Evolutionary conservation across 208 protist species (phyloP), one percentile per base, ranked within the genome.

Genomic region (Crithidia acanthocephali): DNA sequence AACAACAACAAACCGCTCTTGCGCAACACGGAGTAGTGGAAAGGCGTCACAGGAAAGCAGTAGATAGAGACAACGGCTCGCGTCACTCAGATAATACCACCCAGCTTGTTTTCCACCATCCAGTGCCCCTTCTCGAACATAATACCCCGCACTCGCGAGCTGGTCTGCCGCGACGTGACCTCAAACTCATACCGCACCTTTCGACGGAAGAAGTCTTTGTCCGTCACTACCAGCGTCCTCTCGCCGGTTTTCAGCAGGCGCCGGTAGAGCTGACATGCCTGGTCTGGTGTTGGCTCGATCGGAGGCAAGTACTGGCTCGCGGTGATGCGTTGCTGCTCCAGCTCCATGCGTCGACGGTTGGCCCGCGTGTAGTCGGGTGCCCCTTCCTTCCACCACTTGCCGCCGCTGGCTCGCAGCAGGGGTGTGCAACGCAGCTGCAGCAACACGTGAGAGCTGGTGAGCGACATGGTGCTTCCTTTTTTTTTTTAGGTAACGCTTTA

Each of bases 111-210:
- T 27, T 83, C 68, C 57, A 88, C 42, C 83, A 95, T 84, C 89
- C 90, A 95, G 3, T 84, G 73, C 0, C 92, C 92, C 73, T 91
- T 91, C 77, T 97, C 92, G 63, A 84, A 97, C 92, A 97, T 97
- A 44, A 95, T 90, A 11, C 92, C 92, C 2, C 92, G 84, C 70
- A 97, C 92, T 6, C 92, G 74, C 15, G 85, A 85, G 74, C 90
- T 95, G 3, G 92, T 95, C 65, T 92, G 88, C 35, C 88, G 79
- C 22, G 92, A 82, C 2, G 90, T 97, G 48, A 97, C 89, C 72
- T 95, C 87, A 74, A 95, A 93, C 80, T 97, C 92, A 25, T 83
- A 78, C 5, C 90, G 84, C 52, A 97, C 74, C 78, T 92, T 93
- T 33, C 71, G 74, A 8, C 76, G 66, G 37, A 86, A 97, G 57